Conservation (phyloP, 73 alveolate species). For the Halteria grandinella region DNA sequence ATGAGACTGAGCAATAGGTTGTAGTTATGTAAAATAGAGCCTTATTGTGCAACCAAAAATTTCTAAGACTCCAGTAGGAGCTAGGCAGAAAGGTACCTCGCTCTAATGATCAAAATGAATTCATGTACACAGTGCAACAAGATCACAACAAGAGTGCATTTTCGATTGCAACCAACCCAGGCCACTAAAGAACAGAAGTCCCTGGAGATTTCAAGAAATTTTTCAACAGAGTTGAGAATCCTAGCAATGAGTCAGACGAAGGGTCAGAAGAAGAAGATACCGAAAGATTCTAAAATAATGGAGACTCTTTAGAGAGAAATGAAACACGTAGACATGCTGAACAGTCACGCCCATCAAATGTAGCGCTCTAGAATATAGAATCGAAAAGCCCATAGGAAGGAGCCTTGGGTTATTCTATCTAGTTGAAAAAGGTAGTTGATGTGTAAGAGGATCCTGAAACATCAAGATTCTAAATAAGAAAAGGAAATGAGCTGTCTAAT, state of each 20-base stretch:
- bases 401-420: not conserved
- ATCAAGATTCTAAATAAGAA: too few relatives aligned
- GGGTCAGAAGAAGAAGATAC: slow-evolving; percentile 16
- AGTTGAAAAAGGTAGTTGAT: too few relatives aligned
- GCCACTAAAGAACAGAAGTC: slow-evolving; percentile 11
- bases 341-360: too few relatives aligned
- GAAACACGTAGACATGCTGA: not conserved
- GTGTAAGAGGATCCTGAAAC: not conserved
- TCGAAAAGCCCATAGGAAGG: not conserved
- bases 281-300: not conserved
- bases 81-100: not conserved
- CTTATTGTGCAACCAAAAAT: not conserved
- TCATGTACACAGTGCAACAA: not conserved
- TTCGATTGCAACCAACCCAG: slow-evolving; percentile 9
- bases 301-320: not conserved
- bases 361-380: not conserved
- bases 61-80: not conserved
- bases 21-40: slow-evolving; percentile 2
- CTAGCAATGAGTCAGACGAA: not conserved
- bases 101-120: slow-evolving; percentile 7
- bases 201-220: not conserved
- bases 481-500: too few relatives aligned
- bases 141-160: slow-evolving; percentile 15
- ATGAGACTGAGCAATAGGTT: slow-evolving; percentile 11
- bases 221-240: not conserved